These are phyloP conservation scores for Ophiostoma sp. DNA, from an alignment of 2,329 filamentous ascomycete species.

Conservation along the genomic window DNA sequence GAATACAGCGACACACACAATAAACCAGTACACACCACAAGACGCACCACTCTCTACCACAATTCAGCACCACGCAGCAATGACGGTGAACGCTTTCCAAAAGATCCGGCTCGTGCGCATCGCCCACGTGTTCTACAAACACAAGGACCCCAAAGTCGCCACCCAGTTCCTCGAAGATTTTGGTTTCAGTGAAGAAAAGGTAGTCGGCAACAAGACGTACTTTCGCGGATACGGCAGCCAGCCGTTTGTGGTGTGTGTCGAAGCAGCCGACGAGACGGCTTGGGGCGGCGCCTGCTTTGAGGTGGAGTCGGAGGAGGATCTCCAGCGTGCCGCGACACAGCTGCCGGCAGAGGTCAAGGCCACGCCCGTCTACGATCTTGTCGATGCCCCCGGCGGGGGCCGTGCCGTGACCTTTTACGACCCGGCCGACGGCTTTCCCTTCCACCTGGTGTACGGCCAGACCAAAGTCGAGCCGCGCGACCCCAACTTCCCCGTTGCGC, in stretches of 20 bases:
- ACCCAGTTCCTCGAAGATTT: conserved; percentile 45
- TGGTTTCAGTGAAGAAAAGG: conserved; percentile 41
- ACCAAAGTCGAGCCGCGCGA: conserved; percentile 37
- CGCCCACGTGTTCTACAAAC: conserved; percentile 46
- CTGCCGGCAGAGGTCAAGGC: conserved; percentile 46
- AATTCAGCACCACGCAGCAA: not conserved
- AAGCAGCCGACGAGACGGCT: conserved; percentile 42
- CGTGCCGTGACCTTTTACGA: conserved; percentile 49
- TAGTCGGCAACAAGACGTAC: conserved; percentile 45
- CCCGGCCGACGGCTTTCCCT: conserved; percentile 51
- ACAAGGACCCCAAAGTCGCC: conserved; percentile 41
- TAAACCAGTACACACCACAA: not conserved
- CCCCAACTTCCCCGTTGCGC: conserved; percentile 39
- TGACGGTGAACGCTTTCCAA: not conserved
- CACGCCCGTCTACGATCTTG: conserved; percentile 44
- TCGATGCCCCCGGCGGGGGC: conserved; percentile 51
- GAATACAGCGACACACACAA: too few species aligned
- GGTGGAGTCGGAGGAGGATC: conserved; percentile 52
- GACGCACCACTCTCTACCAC: not conserved
- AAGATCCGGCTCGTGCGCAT: conserved; percentile 39
- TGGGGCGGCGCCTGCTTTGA: conserved; percentile 56
- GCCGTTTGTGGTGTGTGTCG: conserved; percentile 54
- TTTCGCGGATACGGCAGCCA: conserved; percentile 58
- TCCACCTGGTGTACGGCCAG: conserved; percentile 56
- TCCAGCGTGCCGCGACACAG: conserved; percentile 45